Base-by-base conservation (phyloP, 768 basidiomycete genomes). In the Coprinopsis sp. region DNA sequence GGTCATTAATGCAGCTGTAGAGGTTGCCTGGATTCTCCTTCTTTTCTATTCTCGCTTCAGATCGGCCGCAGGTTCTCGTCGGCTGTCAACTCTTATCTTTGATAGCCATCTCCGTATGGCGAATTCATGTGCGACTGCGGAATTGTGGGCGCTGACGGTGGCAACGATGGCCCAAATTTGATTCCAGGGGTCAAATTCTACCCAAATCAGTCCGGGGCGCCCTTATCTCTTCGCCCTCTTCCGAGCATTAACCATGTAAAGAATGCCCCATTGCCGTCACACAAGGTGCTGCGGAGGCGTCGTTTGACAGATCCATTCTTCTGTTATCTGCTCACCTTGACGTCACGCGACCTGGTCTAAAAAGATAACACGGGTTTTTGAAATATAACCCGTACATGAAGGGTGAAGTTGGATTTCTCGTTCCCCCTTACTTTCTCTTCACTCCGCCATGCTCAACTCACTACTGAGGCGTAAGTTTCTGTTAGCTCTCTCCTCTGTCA, bases 401-500 rank as follows among this genome's bases (percentile, higher is more conserved):
- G 10, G 11, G 18, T n/a, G 7, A 21, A 34, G 18, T 7, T 13
- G 8, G 7, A 3, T 21, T 45, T 22, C 18, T 16, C 38, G 5
- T 5, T 19, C 43, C 31, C 14, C 30, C 37, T 27, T 23, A 5
- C 14, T 40, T 25, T 33, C 39, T 49, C 29, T 27, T 18, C n/a
- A 13, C 28, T 18, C 12, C 10, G 30, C 31, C 38, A 8, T 19
- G 39, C 33, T 46, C 45, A 45, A 24, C 19, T 44, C 33, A 14
- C 8, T 37, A 18, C 39, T 28, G n/a, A 34, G 36, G 13, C 47
- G 49, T 51, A 33, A 38, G 49, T 51, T 6, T 11, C 7, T n/a
- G 25, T 28, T 3, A 45, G 2, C 13, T 6, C 16, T 11, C 12
- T 28, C 11, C 27, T 10, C 24, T n/a, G 6, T n/a, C 25, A n/a